Conservation (phyloP, 768 basidiomycete genomes). For the Podaxis carcinomalis region DNA sequence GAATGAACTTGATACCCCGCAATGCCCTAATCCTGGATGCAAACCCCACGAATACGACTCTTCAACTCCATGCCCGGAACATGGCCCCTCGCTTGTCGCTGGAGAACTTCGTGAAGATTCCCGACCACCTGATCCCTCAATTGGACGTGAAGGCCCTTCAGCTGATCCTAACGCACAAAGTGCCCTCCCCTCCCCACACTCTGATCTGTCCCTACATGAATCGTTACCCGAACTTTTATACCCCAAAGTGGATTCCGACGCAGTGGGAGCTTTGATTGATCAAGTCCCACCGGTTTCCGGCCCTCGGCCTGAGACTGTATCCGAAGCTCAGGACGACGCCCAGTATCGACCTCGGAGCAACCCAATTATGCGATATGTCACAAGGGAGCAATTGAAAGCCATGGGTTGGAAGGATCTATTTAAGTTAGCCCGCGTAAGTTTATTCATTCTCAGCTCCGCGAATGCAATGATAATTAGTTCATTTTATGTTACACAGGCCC, state of each 20-base stretch:
- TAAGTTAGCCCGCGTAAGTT: not conserved
- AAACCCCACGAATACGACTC: not conserved
- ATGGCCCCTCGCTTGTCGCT: not conserved
- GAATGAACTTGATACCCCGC: not conserved
- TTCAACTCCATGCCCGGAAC: not conserved
- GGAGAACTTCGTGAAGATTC: not conserved
- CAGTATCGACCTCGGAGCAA: not conserved
- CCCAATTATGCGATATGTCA: not conserved
- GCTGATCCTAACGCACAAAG: not conserved
- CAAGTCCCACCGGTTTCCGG: not conserved
- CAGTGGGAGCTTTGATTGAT: not conserved
- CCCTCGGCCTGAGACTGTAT: not conserved
- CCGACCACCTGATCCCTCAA: not conserved
- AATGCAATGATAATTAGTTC: not conserved
- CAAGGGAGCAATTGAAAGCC: not conserved
- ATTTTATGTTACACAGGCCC: not conserved
- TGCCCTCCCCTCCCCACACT: not conserved
- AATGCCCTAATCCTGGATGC: not conserved
- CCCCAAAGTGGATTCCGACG: not conserved
- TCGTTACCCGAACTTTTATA: not conserved
- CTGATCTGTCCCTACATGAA: not conserved
- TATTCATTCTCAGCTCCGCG: not conserved
- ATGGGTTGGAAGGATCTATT: conserved; percentile 6
- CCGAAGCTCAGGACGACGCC: not conserved
- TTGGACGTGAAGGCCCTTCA: not conserved